Conservation (phyloP, 805 yeast genomes). For the Wickerhamiella allomyrinae region DNA sequence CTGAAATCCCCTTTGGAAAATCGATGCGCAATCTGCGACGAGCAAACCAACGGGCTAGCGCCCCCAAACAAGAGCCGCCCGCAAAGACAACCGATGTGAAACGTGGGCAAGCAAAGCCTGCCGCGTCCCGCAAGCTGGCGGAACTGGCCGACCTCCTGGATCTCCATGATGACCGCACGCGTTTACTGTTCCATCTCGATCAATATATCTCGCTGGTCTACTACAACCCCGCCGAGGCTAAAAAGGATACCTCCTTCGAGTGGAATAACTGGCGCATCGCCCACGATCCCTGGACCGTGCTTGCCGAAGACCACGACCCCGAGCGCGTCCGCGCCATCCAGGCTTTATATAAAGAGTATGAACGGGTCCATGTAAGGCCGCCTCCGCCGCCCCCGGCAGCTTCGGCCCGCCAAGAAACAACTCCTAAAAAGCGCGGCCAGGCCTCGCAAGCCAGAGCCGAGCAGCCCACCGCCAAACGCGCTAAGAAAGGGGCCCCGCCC, state of each 20-base stretch:
- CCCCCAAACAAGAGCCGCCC: neutral
- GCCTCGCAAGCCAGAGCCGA: neutral
- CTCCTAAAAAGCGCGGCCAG: neutral
- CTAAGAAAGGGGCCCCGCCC: neutral
- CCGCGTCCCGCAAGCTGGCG: neutral
- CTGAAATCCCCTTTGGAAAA: neutral
- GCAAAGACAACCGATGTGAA: neutral
- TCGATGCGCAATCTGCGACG: neutral
- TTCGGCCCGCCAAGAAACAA: neutral
- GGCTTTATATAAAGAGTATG: conserved; percentile 4
- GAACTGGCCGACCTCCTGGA: conserved; percentile 16
- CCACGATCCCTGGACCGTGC: conserved; percentile 28
- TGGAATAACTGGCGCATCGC: conserved; percentile 21
- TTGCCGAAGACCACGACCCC: conserved; percentile 9
- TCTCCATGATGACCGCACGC: conserved; percentile 24
- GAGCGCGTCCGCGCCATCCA: conserved; percentile 9
- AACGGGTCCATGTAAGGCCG: neutral
- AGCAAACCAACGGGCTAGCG: neutral
- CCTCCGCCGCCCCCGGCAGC: neutral
- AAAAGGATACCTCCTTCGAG: conserved; percentile 22
- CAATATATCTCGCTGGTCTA: conserved; percentile 28
- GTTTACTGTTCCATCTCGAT: conserved; percentile 28
- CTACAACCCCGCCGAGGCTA: conserved; percentile 26
- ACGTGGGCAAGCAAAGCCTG: neutral
- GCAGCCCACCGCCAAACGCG: conserved; percentile 1